Conservation (phyloP, 768 basidiomycete species). For the Boletus eberwhitei region DNA sequence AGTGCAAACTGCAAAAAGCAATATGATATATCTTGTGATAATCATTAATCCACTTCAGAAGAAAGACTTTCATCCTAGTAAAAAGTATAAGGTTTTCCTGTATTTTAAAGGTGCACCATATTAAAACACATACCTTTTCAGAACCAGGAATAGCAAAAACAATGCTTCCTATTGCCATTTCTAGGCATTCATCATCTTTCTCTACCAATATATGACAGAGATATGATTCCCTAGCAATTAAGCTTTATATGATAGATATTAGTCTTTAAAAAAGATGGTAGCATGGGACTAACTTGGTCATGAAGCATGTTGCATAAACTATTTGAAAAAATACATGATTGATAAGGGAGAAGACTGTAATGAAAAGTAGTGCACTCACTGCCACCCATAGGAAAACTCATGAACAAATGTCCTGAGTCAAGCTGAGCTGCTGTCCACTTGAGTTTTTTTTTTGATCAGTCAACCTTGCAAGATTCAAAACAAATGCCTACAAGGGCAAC, state of each 20-base stretch:
- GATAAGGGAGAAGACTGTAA: not conserved
- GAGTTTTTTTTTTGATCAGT: not conserved
- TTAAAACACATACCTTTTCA: not conserved
- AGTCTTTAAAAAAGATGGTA: not conserved
- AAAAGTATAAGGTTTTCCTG: not conserved
- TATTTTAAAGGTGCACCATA: not conserved
- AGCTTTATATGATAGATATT: constrained; percentile 7
- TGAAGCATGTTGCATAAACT: constrained; percentile 30
- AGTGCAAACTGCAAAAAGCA: not conserved
- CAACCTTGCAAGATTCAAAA: not conserved
- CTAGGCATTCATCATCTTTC: not conserved
- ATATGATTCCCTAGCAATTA: constrained; percentile 30
- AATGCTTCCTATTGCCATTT: not conserved
- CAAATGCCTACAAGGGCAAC: constrained; percentile 17
- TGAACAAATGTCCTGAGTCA: constrained; percentile 16
- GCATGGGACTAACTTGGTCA: constrained; percentile 23
- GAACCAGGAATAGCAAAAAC: constrained; percentile 2
- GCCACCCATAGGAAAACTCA: constrained; percentile 26
- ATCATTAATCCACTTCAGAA: not conserved
- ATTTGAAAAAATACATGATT: not conserved
- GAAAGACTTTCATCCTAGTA: constrained; percentile 2
- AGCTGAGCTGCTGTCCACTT: constrained; percentile 22
- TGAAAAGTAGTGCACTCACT: constrained; percentile 11
- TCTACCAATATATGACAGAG: constrained; percentile 3
- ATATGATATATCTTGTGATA: not conserved